Conservation (phyloP, 169 alveolate species). For the Plasmodium sp. region DNA sequence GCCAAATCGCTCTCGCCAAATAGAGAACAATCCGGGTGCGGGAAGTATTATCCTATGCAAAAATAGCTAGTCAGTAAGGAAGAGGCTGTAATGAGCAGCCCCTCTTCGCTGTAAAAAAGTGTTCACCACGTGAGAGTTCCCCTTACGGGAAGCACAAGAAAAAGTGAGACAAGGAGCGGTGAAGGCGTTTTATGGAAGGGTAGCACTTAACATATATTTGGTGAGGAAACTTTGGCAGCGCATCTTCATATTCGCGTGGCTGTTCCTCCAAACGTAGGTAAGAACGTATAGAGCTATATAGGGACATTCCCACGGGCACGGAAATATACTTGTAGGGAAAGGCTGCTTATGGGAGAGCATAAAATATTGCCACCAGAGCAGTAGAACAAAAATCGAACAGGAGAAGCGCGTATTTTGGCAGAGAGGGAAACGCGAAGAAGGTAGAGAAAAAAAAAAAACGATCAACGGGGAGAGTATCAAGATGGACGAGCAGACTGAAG, state of each 20-base stretch:
- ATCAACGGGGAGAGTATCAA: background rate
- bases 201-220: background rate
- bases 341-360: background rate
- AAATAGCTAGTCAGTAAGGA: background rate
- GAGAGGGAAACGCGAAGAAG: background rate
- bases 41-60: background rate
- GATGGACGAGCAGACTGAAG: background rate
- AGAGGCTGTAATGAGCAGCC: background rate
- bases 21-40: background rate
- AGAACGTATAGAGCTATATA: too few species aligned
- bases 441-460: background rate
- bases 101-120: too few species aligned
- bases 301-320: background rate
- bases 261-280: background rate
- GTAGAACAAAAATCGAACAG: background rate
- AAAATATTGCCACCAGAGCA: background rate
- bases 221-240: background rate
- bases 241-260: background rate
- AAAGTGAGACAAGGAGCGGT: background rate
- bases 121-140: background rate
- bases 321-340: background rate
- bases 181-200: background rate
- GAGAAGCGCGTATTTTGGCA: background rate
- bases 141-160: background rate
- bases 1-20: background rate